Conservation (phyloP, 257 asterid genomes). For the Forsythia suspensa region DNA sequence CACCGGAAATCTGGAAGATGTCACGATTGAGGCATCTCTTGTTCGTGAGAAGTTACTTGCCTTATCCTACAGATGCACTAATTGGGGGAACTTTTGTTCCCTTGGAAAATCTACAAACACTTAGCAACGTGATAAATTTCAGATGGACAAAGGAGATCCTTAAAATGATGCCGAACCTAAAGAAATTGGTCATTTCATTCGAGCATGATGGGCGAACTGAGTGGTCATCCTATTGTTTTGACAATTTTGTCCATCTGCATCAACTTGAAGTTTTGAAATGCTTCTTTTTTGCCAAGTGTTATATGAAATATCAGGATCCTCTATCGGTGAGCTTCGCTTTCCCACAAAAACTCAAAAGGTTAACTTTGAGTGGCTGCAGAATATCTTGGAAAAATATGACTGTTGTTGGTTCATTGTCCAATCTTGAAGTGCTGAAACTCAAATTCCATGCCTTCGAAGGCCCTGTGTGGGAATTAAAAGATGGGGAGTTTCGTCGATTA, state of each 20-base stretch:
- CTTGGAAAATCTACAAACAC: slow-evolving; percentile 7
- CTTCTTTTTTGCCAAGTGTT: neutral
- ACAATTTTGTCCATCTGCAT: neutral
- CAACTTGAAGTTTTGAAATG: slow-evolving; percentile 17
- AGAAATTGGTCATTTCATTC: slow-evolving; percentile 13
- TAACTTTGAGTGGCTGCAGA: slow-evolving; percentile 11
- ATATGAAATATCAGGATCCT: neutral
- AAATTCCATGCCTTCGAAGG: neutral
- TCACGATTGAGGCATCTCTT: slow-evolving; percentile 26
- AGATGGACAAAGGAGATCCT: slow-evolving; percentile 9
- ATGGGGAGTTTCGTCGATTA: neutral
- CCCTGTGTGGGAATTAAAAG: slow-evolving; percentile 13
- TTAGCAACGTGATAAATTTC: neutral
- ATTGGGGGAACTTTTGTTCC: neutral
- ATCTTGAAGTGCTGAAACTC: slow-evolving; percentile 15
- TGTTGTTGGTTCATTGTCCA: neutral
- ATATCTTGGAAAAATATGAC: neutral
- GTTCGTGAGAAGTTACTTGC: neutral
- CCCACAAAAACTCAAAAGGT: neutral
- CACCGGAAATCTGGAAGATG: slow-evolving; percentile 20
- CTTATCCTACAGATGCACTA: neutral
- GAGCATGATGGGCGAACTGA: neutral
- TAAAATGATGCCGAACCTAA: neutral
- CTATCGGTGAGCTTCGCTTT: neutral
- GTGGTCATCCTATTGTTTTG: slow-evolving; percentile 2